Percentiles rank a stretch among this genome's conserved stretches.
phyloP scores from a whole-genome alignment of 2,329 filamentous ascomycete genomes.

The Diaporthe citri region DNA sequence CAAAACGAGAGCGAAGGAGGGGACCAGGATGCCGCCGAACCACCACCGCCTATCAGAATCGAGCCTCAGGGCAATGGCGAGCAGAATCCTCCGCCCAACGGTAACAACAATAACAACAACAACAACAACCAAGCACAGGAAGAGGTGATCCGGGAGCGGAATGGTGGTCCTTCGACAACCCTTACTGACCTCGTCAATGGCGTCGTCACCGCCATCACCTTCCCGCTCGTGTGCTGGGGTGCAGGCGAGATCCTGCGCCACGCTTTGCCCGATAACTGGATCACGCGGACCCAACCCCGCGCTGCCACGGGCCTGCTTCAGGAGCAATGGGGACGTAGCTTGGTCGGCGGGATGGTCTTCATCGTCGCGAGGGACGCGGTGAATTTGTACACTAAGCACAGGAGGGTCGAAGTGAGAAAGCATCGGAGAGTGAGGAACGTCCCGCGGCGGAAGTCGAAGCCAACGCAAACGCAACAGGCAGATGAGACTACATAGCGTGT shows the following conservation, averaged over 20 bases:
- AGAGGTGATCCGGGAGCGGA: slow-evolving; percentile 43
- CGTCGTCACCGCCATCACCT: slow-evolving; percentile 72
- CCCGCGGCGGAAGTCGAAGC: slow-evolving; percentile 32
- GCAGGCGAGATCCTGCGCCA: slow-evolving; percentile 82
- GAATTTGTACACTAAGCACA: slow-evolving; percentile 73
- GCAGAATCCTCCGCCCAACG: slow-evolving; percentile 37
- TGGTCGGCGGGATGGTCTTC: slow-evolving; percentile 90
- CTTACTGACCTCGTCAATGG: slow-evolving; percentile 62
- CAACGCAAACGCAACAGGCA: slow-evolving; percentile 18
- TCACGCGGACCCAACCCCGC: slow-evolving; percentile 59
- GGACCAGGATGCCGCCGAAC: slow-evolving; percentile 28
- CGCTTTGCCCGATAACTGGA: slow-evolving; percentile 77
- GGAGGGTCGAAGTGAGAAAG: slow-evolving; percentile 67
- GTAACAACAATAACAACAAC: slow-evolving; percentile 42
- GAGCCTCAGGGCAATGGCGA: slow-evolving; percentile 35
- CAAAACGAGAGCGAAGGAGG: slow-evolving; percentile 22
- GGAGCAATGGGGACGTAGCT: slow-evolving; percentile 87
- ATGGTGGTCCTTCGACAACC: slow-evolving; percentile 46
- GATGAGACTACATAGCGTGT: neutral
- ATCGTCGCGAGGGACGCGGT: slow-evolving; percentile 82
- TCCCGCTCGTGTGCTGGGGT: slow-evolving; percentile 83
- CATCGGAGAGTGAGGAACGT: slow-evolving; percentile 68
- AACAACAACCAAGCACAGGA: slow-evolving; percentile 40
- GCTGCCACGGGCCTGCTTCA: slow-evolving; percentile 76
- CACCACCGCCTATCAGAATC: slow-evolving; percentile 31